phyloP scores from a whole-genome alignment of 73 alveolate species.

The Blepharisma japonicum region DNA sequence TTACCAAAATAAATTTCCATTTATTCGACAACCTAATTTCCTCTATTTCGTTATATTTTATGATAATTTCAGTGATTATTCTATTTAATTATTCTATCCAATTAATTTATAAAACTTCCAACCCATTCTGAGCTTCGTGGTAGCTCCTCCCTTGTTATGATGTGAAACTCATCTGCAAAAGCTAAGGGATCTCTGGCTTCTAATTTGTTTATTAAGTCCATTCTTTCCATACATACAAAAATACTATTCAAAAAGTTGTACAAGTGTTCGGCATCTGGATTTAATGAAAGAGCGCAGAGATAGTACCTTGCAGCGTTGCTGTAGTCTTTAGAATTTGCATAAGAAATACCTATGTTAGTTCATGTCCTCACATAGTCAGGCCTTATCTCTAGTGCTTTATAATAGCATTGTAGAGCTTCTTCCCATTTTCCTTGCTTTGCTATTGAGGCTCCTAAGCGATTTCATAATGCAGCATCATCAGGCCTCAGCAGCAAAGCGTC shows the following conservation, averaged over 20 bases:
- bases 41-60: no score
- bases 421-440: constrained; percentile 67
- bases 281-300: constrained; percentile 72
- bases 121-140: constrained; percentile 45
- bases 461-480: constrained; percentile 83
- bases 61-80: no score
- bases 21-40: no score
- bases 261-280: constrained; percentile 78
- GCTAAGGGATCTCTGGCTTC: constrained; percentile 36
- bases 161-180: constrained; percentile 50
- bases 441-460: constrained; percentile 87
- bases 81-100: no score
- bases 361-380: constrained; percentile 87
- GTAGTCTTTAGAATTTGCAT: constrained; percentile 55
- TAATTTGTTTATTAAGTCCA: constrained; percentile 46
- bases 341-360: constrained; percentile 84
- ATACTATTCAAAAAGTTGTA: constrained; percentile 75
- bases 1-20: no score
- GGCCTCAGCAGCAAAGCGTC: constrained; percentile 58
- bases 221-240: constrained; percentile 47
- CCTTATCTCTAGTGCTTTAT: constrained; percentile 73
- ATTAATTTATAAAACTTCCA: background rate
- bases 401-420: constrained; percentile 62
- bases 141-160: constrained; percentile 51
- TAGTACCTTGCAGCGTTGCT: constrained; percentile 63